Conservation (phyloP, 495 filamentous ascomycete genomes). For the Annulohypoxylon bovei region DNA sequence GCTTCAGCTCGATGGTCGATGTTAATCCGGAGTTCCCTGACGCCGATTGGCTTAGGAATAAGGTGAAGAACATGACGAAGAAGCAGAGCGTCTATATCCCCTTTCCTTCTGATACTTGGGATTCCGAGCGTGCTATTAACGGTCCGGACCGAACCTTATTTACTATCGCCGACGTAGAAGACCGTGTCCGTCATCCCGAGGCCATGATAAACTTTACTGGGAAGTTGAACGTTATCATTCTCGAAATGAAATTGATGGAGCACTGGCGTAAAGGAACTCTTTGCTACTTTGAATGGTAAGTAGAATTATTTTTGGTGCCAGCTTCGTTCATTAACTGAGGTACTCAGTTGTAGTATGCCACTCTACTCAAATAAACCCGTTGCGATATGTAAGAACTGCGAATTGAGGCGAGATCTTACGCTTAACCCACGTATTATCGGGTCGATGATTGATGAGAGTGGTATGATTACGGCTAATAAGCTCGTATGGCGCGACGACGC, state of each 20-base stretch:
- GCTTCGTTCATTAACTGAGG: background rate
- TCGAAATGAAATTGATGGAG: constrained; percentile 62
- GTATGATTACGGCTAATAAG: constrained; percentile 56
- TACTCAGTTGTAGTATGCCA: constrained; percentile 64
- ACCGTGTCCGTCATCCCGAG: constrained; percentile 56
- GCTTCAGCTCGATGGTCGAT: constrained; percentile 61
- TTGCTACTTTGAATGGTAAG: constrained; percentile 67
- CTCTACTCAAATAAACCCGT: constrained; percentile 61
- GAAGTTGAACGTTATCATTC: constrained; percentile 66
- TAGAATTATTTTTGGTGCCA: background rate
- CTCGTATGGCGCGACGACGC: constrained; percentile 62
- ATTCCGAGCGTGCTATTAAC: constrained; percentile 56
- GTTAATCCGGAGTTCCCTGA: constrained; percentile 67
- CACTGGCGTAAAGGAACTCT: constrained; percentile 59
- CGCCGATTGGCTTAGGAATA: constrained; percentile 65
- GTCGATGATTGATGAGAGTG: constrained; percentile 66
- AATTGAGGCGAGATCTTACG: constrained; percentile 51
- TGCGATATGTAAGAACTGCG: constrained; percentile 64
- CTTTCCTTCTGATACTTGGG: constrained; percentile 63
- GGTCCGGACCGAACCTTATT: constrained; percentile 62
- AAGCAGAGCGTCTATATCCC: constrained; percentile 63
- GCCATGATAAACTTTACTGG: constrained; percentile 60
- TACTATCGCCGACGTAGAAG: constrained; percentile 68
- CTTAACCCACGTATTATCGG: constrained; percentile 67
- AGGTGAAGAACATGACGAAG: constrained; percentile 59